phyloP scores from a whole-genome alignment of 2,329 filamentous ascomycete genomes.

The Phyllosticta capitalensis region DNA sequence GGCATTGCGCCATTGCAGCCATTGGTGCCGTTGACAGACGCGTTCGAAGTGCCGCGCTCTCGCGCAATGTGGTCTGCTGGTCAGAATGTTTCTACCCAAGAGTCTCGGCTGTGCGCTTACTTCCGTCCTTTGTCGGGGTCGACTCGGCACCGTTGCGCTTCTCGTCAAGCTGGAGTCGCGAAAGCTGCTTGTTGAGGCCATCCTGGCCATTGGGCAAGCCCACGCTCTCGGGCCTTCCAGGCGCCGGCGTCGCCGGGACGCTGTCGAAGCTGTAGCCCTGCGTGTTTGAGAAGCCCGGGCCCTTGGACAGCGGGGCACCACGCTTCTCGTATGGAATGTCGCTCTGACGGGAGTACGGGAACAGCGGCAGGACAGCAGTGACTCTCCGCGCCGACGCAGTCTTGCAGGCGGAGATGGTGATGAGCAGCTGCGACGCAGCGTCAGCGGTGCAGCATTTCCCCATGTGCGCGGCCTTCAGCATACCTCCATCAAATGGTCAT shows the following conservation, averaged over 20 bases:
- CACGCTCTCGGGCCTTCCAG: conserved; percentile 57
- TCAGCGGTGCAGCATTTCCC: conserved; percentile 7
- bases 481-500: conserved; percentile 84
- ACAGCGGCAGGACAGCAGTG: conserved; percentile 87
- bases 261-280: conserved; percentile 80
- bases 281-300: conserved; percentile 33
- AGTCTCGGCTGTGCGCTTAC: not conserved
- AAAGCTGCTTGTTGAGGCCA: conserved; percentile 61
- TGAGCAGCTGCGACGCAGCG: conserved; percentile 51
- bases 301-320: conserved; percentile 75
- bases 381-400: conserved; percentile 85
- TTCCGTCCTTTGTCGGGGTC: conserved; percentile 3
- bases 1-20: conserved; percentile 40
- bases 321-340: conserved; percentile 96
- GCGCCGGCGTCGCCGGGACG: conserved; percentile 74
- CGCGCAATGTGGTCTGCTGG: conserved; percentile 13
- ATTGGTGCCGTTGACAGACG: conserved; percentile 47
- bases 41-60: conserved; percentile 17
- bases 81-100: conserved; percentile 23
- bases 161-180: conserved; percentile 55
- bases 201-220: conserved; percentile 60
- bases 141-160: conserved; percentile 33
- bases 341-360: conserved; percentile 93
- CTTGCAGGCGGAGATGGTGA: conserved; percentile 98
- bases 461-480: conserved; percentile 5